These are phyloP conservation scores for Aspergillus mulundensis DNA, from an alignment of 495 filamentous ascomycete species.

Conservation along the genomic window DNA sequence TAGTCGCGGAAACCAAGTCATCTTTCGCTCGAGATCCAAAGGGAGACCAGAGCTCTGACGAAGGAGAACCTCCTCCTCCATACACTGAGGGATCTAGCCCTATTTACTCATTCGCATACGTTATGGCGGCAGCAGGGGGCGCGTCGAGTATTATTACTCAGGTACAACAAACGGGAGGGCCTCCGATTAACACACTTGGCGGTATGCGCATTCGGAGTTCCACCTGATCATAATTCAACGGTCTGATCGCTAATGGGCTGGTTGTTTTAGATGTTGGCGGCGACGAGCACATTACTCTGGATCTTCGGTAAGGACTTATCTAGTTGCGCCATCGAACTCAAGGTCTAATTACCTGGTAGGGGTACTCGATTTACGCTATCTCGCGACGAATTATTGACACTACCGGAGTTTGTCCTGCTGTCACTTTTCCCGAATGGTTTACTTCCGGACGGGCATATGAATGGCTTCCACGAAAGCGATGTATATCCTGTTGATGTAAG, in stretches of 20 bases:
- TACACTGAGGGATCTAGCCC: constrained; percentile 94
- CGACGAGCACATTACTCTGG: constrained; percentile 94
- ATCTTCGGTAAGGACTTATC: constrained; percentile 66
- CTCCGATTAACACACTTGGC: constrained; percentile 81
- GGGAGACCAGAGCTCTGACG: constrained; percentile 71
- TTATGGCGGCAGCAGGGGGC: constrained; percentile 96
- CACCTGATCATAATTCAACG: not conserved
- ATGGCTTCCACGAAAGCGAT: constrained; percentile 86
- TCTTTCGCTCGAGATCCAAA: constrained; percentile 72
- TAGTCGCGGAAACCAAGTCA: constrained; percentile 77
- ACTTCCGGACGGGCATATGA: constrained; percentile 95
- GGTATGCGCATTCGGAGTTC: constrained; percentile 50
- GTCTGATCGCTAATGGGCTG: constrained; percentile 13
- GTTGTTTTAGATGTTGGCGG: constrained; percentile 64
- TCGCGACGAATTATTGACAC: constrained; percentile 86
- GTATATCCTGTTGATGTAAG: constrained; percentile 95
- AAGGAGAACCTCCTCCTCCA: constrained; percentile 88
- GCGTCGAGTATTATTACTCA: constrained; percentile 98
- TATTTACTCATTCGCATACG: constrained; percentile 88
- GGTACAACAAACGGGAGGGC: constrained; percentile 84
- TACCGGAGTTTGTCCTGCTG: constrained; percentile 96
- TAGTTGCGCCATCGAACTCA: not conserved
- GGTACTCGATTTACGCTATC: constrained; percentile 91
- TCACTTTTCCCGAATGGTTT: constrained; percentile 98
- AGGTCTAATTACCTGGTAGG: constrained; percentile 42